phyloP scores from a whole-genome alignment of 1,139 yeast genomes.

The Zygosaccharomyces sapae region DNA sequence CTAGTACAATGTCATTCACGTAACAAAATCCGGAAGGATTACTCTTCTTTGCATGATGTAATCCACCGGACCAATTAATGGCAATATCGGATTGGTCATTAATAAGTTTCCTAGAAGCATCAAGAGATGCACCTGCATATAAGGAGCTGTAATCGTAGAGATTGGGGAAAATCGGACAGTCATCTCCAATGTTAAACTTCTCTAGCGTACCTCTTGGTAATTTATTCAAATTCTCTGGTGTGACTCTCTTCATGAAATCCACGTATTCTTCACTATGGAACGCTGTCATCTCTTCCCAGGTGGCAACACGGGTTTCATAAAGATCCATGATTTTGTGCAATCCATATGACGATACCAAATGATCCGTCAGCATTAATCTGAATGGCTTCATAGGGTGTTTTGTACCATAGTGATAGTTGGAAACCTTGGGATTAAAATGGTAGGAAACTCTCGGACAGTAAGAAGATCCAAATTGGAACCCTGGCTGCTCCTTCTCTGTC shows the following conservation, averaged over 20 bases:
- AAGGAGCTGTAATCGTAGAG: conserved; percentile 81
- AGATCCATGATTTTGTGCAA: conserved; percentile 87
- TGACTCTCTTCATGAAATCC: conserved; percentile 69
- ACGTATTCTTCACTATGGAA: conserved; percentile 90
- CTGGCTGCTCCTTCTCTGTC: conserved; percentile 56
- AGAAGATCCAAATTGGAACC: conserved; percentile 45
- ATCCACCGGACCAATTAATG: conserved; percentile 95
- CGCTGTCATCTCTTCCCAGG: conserved; percentile 67
- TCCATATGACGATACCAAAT: conserved; percentile 78
- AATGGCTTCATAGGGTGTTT: conserved; percentile 99
- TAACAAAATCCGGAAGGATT: conserved; percentile 96
- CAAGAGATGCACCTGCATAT: conserved; percentile 89
- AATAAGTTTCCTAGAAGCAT: conserved; percentile 81
- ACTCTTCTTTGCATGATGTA: conserved; percentile 92
- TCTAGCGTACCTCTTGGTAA: conserved; percentile 53
- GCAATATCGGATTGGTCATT: conserved; percentile 91
- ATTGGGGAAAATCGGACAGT: conserved; percentile 96
- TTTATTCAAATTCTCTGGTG: conserved; percentile 72
- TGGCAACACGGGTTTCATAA: conserved; percentile 77
- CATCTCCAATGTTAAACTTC: conserved; percentile 92
- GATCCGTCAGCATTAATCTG: conserved; percentile 89
- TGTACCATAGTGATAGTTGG: conserved; percentile 83
- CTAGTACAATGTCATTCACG: conserved; percentile 88
- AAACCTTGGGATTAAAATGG: conserved; percentile 80
- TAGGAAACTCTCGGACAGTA: conserved; percentile 66